Conservation (phyloP, 768 basidiomycete species). For the Tulasnella sp. region DNA sequence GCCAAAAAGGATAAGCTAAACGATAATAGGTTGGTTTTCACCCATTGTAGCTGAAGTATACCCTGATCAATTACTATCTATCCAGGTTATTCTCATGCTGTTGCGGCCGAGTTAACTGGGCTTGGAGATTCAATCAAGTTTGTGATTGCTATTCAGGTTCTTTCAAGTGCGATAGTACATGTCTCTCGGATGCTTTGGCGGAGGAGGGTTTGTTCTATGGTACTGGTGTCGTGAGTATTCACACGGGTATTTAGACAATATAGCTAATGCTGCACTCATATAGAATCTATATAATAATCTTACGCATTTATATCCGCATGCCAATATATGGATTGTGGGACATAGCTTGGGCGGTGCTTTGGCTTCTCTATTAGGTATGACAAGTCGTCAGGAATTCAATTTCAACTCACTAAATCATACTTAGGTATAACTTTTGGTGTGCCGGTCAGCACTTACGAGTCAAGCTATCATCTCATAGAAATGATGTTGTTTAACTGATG, state of each 20-base stretch:
- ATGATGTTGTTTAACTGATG: no score
- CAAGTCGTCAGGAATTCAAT: no score
- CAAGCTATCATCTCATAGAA: no score
- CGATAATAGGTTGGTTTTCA: constrained; percentile 36
- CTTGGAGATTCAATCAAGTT: constrained; percentile 74
- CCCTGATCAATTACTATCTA: constrained; percentile 42
- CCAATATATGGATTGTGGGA: constrained; percentile 52
- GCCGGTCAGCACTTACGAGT: no score
- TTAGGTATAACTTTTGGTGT: no score
- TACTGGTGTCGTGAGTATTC: constrained; percentile 56
- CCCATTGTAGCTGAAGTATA: constrained; percentile 22
- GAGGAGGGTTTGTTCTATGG: constrained; percentile 90
- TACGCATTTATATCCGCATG: constrained; percentile 41
- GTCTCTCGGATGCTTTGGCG: constrained; percentile 70
- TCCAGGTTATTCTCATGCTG: constrained; percentile 50
- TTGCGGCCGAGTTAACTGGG: constrained; percentile 77
- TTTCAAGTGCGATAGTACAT: constrained; percentile 65
- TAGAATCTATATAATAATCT: constrained; percentile 48
- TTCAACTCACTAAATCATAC: no score
- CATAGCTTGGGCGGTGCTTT: constrained; percentile 53
- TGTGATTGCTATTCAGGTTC: constrained; percentile 71
- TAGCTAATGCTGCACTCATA: neutral
- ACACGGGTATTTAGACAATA: neutral
- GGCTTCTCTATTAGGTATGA: constrained; percentile 48
- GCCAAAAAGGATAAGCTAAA: constrained; percentile 88